A percentile compares a stretch with the other conserved stretches of the same genome.
Conservation (phyloP, 805 yeast genomes). For the Lipomyces sp. region DNA sequence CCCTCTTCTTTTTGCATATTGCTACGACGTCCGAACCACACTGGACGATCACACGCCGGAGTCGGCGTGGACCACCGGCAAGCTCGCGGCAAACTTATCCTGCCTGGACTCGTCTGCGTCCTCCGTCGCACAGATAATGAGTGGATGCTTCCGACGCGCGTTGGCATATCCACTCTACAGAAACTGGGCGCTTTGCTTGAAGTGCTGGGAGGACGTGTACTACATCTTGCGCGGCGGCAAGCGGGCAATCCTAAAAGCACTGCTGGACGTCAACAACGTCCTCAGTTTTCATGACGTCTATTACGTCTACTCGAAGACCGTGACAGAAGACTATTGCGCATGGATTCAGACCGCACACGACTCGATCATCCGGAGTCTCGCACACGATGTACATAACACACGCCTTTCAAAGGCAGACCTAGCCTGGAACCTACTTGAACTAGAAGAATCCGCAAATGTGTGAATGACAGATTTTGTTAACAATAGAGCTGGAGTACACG, state of each 20-base stretch:
- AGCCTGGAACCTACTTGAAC: conserved; percentile 31
- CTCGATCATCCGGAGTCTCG: conserved; percentile 55
- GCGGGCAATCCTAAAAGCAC: conserved; percentile 54
- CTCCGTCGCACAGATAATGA: conserved; percentile 51
- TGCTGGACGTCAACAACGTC: conserved; percentile 63
- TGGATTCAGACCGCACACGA: conserved; percentile 59
- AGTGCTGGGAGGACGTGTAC: conserved; percentile 75
- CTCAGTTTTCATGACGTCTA: conserved; percentile 82
- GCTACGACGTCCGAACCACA: conserved; percentile 72
- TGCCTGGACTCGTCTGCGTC: conserved; percentile 53
- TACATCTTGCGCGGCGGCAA: conserved; percentile 65
- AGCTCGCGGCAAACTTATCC: conserved; percentile 71
- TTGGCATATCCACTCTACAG: conserved; percentile 78
- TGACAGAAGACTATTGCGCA: conserved; percentile 70
- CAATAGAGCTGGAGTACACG: too few species aligned
- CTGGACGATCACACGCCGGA: conserved; percentile 73
- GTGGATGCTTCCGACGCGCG: conserved; percentile 68
- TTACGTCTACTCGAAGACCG: conserved; percentile 74
- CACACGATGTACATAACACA: conserved; percentile 54
- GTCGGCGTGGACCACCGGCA: conserved; percentile 93
- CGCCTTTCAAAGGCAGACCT: conserved; percentile 29
- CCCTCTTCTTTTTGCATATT: conserved; percentile 66
- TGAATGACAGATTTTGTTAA: too few species aligned
- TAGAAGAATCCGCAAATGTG: conserved; percentile 28
- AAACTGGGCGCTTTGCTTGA: conserved; percentile 54